These are phyloP conservation scores for Malassezia vespertilionis DNA, from an alignment of 1,284 basidiomycete species.

Conservation along the genomic window DNA sequence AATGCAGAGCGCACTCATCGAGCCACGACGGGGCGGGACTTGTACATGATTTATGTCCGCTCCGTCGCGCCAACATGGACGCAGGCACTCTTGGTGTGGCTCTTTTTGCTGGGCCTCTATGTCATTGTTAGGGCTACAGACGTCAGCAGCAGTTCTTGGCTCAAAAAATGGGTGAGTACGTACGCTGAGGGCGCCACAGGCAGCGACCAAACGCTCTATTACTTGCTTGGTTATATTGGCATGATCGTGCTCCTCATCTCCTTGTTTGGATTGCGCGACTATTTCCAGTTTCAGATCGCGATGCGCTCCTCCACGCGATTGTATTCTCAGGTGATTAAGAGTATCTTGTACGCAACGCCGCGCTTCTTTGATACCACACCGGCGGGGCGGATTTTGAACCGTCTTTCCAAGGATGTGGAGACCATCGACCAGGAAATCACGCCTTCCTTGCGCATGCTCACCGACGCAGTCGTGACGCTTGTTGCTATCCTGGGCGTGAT, in stretches of 20 bases:
- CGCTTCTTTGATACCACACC: conserved; percentile 44
- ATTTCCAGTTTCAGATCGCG: conserved; percentile 31
- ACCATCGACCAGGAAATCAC: conserved; percentile 46
- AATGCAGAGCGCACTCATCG: conserved; percentile 42
- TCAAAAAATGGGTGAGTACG: conserved; percentile 38
- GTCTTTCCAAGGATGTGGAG: conserved; percentile 45
- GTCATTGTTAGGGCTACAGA: conserved; percentile 28
- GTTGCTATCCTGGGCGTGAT: conserved; percentile 31
- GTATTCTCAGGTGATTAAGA: conserved; percentile 57
- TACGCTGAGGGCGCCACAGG: conserved; percentile 19
- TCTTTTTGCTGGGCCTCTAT: conserved; percentile 28
- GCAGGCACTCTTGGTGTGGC: conserved; percentile 20
- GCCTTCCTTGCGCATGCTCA: conserved; percentile 14
- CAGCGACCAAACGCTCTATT: conserved; percentile 21
- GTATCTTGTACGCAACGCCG: conserved; percentile 66
- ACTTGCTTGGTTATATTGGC: conserved; percentile 32
- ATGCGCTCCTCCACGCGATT: conserved; percentile 33
- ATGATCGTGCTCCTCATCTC: conserved; percentile 31
- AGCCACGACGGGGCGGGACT: conserved; percentile 23
- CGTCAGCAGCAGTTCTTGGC: conserved; percentile 36
- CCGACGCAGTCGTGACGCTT: conserved; percentile 18
- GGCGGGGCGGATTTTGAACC: conserved; percentile 46
- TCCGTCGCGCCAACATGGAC: conserved; percentile 16
- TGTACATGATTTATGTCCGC: conserved; percentile 36
- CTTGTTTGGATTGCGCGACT: conserved; percentile 32